Evolutionary conservation across 2,329 filamentous ascomycete species (phyloP), one percentile per base, ranked within the genome.

Genomic region (Penicillium vulpinum): DNA sequence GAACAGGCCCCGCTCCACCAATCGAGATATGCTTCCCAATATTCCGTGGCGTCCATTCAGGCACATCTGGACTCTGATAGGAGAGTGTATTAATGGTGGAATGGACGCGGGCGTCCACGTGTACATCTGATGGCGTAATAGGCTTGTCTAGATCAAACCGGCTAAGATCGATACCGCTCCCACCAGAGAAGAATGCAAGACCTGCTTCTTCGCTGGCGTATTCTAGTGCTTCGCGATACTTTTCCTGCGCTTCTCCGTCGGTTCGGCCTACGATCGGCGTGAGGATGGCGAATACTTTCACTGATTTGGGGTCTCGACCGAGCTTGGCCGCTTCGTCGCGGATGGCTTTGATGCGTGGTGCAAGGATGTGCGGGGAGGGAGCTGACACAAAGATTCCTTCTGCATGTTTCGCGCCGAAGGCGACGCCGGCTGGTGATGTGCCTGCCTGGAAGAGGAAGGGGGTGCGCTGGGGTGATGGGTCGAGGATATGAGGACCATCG

Each of bases 381-480:
- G 24, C 33, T 4, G 40, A 53, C 4, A 53, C 50, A 18, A 53
- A 53, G n/a, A 53, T 46, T n/a, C 31, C 41, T 29, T 46, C 50
- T 22, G 31, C 50, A 15, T 53, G 41, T 53, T 39, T 53, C 4
- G 33, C 50, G 9, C 41, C 50, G 33, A 53, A 53, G 8, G 50
- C 31, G 4, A 46, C n/a, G 2, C 50, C 50, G 3, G 41, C 50
- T 28, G 50, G 24, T 1, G 50, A 53, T 22, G 40, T 53, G 6
- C 74, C 75, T 10, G 75, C 75, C 58, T 77, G 73, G n/a, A 77
- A 71, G 7, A 77, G 55, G 48, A 76, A 75, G 0, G 75, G 75
- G 1, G 75, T 77, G 1, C 75, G 63, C 55, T 77, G 75, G 4
- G 67, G 68, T 1, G 73, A 74, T 4, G 75, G 75, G 18, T 73